A percentile compares a stretch with the other conserved stretches of the same genome.
Evolutionary conservation across 2,329 filamentous ascomycete species (phyloP).

Genomic region (Juglanconis oblonga): DNA sequence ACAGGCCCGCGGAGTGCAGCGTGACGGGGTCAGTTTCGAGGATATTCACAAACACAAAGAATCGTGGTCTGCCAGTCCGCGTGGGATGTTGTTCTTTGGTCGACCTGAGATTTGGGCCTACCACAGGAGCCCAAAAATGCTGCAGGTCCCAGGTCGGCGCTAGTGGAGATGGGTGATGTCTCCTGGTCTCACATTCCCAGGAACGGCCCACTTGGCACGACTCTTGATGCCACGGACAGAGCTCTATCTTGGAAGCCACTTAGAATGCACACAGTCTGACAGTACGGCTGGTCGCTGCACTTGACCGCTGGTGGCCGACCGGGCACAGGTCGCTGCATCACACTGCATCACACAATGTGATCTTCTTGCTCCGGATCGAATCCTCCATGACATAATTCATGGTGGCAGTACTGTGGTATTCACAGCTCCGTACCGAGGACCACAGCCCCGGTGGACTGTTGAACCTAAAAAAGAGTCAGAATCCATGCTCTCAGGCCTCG

Average conservation of each 20-base stretch:
- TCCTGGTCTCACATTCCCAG: not conserved
- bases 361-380: conserved; percentile 12
- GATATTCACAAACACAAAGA: not conserved
- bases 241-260: not conserved
- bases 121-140: not conserved
- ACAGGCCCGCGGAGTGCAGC: not conserved
- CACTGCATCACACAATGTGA: not conserved
- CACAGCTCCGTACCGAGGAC: not conserved
- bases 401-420: not conserved
- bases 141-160: too few relatives aligned
- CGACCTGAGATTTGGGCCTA: not conserved
- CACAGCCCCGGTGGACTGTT: not conserved
- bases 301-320: not conserved
- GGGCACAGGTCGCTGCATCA: not conserved
- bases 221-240: not conserved
- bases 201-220: conserved; percentile 5
- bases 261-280: not conserved
- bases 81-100: not conserved
- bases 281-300: not conserved
- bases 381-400: conserved; percentile 3
- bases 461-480: conserved; percentile 1
- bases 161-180: not conserved
- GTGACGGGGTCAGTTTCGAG: not conserved
- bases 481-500: not conserved
- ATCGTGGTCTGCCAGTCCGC: too few relatives aligned